Evolutionary conservation across 164 flowering plant genomes (phyloP).

Genomic region (Santalum album): DNA sequence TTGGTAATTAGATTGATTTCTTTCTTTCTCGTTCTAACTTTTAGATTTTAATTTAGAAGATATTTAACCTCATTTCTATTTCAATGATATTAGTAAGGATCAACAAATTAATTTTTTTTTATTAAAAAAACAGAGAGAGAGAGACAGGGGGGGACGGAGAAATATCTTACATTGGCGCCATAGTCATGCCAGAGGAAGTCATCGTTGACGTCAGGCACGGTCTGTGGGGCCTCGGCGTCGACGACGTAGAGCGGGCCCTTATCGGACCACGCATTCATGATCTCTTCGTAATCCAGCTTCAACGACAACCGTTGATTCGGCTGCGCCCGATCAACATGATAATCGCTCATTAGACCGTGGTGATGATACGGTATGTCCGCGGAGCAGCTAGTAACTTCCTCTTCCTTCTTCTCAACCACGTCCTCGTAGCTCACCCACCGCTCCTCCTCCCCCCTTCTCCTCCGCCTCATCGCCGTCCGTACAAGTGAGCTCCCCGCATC

Average conservation of each 20-base stretch:
- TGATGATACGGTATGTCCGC: not conserved
- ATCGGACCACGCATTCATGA: conserved; percentile 70
- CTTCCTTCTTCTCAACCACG: conserved; percentile 37
- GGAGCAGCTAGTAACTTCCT: conserved; percentile 19
- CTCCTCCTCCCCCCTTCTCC: conserved; percentile 35
- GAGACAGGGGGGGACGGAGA: too few species aligned
- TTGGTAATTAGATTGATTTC: too few species aligned
- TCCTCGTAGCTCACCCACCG: conserved; percentile 59
- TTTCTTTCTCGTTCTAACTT: too few species aligned
- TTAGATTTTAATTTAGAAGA: too few species aligned
- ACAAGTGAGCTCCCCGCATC: conserved; percentile 17
- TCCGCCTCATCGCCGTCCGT: conserved; percentile 49
- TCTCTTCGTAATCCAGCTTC: conserved; percentile 76
- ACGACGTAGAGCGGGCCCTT: conserved; percentile 54
- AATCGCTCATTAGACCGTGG: too few species aligned
- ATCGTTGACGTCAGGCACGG: conserved; percentile 52
- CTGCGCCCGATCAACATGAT: too few species aligned
- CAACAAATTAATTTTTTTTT: too few species aligned
- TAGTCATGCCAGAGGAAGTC: conserved; percentile 5
- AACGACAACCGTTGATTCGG: conserved; percentile 24
- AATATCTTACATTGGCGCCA: conserved; percentile 18
- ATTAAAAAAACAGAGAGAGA: too few species aligned
- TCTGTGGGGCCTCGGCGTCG: conserved; percentile 33
- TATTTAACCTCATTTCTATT: too few species aligned
- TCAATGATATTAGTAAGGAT: too few species aligned